Base-by-base conservation (phyloP, 2,329 filamentous ascomycete genomes). In the Aspergillus sp. region DNA sequence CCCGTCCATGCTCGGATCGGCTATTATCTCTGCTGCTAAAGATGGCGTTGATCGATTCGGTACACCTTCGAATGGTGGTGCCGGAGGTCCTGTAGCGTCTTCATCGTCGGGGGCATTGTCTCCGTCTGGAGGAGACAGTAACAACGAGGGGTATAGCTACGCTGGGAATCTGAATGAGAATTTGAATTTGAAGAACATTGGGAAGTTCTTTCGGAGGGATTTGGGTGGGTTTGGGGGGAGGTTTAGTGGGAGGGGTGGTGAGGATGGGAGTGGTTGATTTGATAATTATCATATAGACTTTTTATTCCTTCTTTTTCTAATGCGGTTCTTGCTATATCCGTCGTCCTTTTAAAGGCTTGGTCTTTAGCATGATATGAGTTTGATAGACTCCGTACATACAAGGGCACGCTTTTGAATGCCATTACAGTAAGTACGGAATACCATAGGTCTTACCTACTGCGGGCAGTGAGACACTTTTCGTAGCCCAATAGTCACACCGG, bases 191-290 rank as follows among this genome's bases (percentile, higher is more conserved):
- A 90, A 89, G 73, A 95, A 89, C 66, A 88, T 98, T 70, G 91
- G 91, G 20, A 96, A 95, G 70, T 96, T 97, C 72, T 97, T 97
- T 74, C 83, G 86, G 53, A 77, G 91, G 53, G 91, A 96, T 72
- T 84, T 91, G 53, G 86, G 87, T 25, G 82, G 84, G 2, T 79
- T 91, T 54, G 85, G 86, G 2, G 81, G 80, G 9, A 74, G 86
- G 55, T 90, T 90, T 65, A 12, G 25, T 12, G 86, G 86, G 10
- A 44, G 43, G 27, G 27, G 25, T 7, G 27, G 27, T 45, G 43
- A 45, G 20, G 30, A 38, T 22, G 22, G 22, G 43, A 17, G 27
- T 44, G 25, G 43, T 44, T 33, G 25, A 44, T 13, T 44, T 41
- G 17, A 35, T 37, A 6, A 25, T 13, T 27, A 12, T 33, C n/a